These are phyloP conservation scores for Populus hybrid DNA, from an alignment of 441 rosid genomes.

Conservation along the genomic window DNA sequence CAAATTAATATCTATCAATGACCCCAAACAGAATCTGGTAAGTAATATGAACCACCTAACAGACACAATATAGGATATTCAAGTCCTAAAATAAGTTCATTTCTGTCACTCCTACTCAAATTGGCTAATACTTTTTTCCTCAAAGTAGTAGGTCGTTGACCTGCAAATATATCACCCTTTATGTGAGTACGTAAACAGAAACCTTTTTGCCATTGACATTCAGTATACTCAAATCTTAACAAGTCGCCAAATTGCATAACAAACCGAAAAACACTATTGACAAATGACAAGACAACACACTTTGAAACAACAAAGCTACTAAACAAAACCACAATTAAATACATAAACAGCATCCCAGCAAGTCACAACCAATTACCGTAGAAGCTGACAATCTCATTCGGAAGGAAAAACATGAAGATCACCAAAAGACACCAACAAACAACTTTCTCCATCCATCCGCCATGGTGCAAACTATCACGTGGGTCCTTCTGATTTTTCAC, in stretches of 20 bases:
- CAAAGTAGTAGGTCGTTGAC: neutral
- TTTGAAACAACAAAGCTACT: neutral
- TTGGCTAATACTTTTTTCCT: neutral
- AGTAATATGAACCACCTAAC: neutral
- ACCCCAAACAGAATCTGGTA: neutral
- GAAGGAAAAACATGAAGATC: conserved; percentile 85
- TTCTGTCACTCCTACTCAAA: neutral
- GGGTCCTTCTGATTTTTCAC: conserved; percentile 91
- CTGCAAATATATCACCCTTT: neutral
- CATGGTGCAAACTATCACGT: conserved; percentile 89
- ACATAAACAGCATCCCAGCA: neutral
- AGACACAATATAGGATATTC: neutral
- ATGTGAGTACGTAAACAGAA: neutral
- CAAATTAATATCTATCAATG: neutral
- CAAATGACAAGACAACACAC: too few species aligned
- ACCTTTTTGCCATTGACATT: neutral
- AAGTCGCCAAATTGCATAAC: neutral
- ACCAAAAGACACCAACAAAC: conserved; percentile 81
- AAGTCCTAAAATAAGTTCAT: neutral
- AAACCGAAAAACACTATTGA: neutral
- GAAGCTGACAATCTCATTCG: conserved; percentile 80
- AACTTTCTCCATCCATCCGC: conserved; percentile 97
- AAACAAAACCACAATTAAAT: neutral
- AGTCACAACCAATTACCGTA: conserved; percentile 46
- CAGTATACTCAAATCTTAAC: neutral